phyloP scores from a whole-genome alignment of 805 yeast species.

The Metschnikowia kunwiensis region DNA sequence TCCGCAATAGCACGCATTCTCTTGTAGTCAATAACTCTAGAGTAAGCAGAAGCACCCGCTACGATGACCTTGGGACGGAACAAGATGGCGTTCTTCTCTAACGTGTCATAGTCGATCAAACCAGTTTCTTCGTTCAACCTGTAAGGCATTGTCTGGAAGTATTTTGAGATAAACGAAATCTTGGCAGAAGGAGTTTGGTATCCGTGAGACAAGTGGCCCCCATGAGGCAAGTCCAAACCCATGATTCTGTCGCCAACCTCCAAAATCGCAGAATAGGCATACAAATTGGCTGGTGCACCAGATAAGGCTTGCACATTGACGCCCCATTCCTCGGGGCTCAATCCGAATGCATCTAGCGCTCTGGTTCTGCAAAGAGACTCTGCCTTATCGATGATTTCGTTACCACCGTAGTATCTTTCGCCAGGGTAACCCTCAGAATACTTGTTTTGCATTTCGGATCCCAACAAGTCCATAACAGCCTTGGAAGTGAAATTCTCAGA shows the following conservation, averaged over 20 bases:
- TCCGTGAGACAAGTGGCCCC: conserved; percentile 97
- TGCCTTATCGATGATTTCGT: conserved; percentile 87
- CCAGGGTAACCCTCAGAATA: conserved; percentile 99
- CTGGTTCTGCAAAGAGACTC: conserved; percentile 88
- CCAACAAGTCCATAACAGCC: conserved; percentile 90
- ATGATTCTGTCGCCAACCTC: conserved; percentile 88
- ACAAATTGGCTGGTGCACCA: conserved; percentile 96
- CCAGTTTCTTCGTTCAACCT: conserved; percentile 85
- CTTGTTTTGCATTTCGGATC: conserved; percentile 96
- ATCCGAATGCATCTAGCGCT: conserved; percentile 78
- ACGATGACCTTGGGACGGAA: conserved; percentile 94
- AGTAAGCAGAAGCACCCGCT: conserved; percentile 97
- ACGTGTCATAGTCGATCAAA: conserved; percentile 83
- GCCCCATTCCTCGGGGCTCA: conserved; percentile 87
- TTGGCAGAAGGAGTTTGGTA: conserved; percentile 88
- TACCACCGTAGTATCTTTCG: conserved; percentile 97
- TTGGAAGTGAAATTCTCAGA: conserved; percentile 95
- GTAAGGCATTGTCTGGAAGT: conserved; percentile 98
- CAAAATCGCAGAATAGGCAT: conserved; percentile 85
- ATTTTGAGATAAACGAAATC: conserved; percentile 87
- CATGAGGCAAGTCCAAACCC: conserved; percentile 98
- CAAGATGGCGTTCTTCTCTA: conserved; percentile 75
- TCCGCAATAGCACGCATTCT: conserved; percentile 90
- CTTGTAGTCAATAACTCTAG: conserved; percentile 84
- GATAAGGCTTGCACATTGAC: conserved; percentile 94